Evolutionary conservation across 1,284 basidiomycete genomes (phyloP).

Genomic region (Exsudoporus floridanus): DNA sequence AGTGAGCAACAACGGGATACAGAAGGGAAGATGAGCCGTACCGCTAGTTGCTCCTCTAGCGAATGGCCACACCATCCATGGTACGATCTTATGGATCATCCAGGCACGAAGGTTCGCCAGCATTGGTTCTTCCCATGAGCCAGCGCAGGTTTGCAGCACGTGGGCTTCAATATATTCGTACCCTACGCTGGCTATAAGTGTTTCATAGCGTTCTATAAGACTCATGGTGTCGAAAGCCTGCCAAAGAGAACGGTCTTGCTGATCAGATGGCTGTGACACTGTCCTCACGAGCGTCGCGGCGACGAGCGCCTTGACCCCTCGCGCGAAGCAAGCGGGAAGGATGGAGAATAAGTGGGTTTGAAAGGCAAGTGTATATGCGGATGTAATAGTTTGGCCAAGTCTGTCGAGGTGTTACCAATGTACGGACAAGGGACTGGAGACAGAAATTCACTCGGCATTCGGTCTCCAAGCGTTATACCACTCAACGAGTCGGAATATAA

Average conservation of each 20-base stretch:
- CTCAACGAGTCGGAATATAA: constrained; percentile 56
- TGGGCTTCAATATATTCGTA: constrained; percentile 81
- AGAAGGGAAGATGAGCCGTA: constrained; percentile 35
- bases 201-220: constrained; percentile 82
- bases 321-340: constrained; percentile 63
- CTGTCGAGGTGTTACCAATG: constrained; percentile 37
- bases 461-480: constrained; percentile 73
- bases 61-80: constrained; percentile 82
- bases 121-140: constrained; percentile 69
- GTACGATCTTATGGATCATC: constrained; percentile 76
- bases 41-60: constrained; percentile 60
- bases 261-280: constrained; percentile 31
- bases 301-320: constrained; percentile 64
- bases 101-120: constrained; percentile 64
- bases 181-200: constrained; percentile 78
- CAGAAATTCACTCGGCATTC: constrained; percentile 47
- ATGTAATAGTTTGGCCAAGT: constrained; percentile 57
- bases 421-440: constrained; percentile 1
- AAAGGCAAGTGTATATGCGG: constrained; percentile 63
- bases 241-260: constrained; percentile 49
- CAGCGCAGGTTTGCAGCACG: constrained; percentile 63
- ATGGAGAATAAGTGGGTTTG: constrained; percentile 68
- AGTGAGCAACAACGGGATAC: constrained; percentile 24
- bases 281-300: constrained; percentile 52
- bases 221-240: constrained; percentile 70